These are phyloP conservation scores for Fusarium setosum DNA, from an alignment of 2,329 filamentous ascomycete genomes.

Conservation along the genomic window DNA sequence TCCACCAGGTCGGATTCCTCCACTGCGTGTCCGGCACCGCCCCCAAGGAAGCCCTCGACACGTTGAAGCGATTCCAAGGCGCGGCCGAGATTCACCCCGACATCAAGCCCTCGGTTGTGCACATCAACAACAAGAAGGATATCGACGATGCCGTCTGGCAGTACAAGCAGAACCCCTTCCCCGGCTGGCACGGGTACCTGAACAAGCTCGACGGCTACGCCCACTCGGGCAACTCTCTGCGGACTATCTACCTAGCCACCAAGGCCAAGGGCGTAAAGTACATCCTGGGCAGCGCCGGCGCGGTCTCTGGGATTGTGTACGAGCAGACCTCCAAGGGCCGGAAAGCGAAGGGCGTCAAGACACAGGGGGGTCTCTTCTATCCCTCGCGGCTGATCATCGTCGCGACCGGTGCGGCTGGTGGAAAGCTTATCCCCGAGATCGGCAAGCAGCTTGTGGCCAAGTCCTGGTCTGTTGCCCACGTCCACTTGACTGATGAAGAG, in stretches of 20 bases:
- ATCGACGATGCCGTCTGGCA: constrained; percentile 58
- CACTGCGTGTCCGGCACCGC: constrained; percentile 61
- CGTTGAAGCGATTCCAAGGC: constrained; percentile 55
- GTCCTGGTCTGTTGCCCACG: constrained; percentile 69
- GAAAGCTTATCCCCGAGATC: constrained; percentile 59
- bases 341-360: constrained; percentile 29
- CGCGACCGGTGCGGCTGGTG: constrained; percentile 62
- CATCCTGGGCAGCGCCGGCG: constrained; percentile 43
- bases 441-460: constrained; percentile 64
- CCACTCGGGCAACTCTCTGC: constrained; percentile 63
- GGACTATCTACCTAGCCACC: constrained; percentile 57
- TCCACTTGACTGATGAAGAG: constrained; percentile 67
- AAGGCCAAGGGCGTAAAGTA: constrained; percentile 41
- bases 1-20: constrained; percentile 54
- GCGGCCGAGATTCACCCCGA: constrained; percentile 53
- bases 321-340: constrained; percentile 19
- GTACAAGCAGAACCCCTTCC: constrained; percentile 58
- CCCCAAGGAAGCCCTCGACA: constrained; percentile 58
- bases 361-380: constrained; percentile 22
- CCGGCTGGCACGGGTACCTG: constrained; percentile 66
- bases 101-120: constrained; percentile 53
- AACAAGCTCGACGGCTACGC: constrained; percentile 69
- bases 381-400: constrained; percentile 58
- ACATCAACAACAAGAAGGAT: constrained; percentile 50
- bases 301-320: constrained; percentile 39